These are phyloP conservation scores for Microdochium bolleyi DNA, from an alignment of 2,329 filamentous ascomycete species.

Conservation along the genomic window DNA sequence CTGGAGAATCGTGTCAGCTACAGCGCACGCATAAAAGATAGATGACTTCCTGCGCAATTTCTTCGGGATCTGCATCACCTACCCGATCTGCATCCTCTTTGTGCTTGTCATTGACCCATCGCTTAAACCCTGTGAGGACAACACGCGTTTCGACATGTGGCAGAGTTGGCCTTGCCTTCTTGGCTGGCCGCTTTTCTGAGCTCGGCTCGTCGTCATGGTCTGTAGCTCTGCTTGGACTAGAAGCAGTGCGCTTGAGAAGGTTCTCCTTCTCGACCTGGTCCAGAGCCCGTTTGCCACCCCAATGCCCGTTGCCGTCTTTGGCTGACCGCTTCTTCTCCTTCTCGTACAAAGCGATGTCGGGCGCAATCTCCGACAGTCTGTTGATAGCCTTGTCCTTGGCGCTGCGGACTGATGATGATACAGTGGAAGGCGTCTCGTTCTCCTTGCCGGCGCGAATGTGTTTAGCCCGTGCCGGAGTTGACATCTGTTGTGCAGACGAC, in stretches of 20 bases:
- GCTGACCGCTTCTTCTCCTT: slow-evolving; percentile 77
- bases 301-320: slow-evolving; percentile 40
- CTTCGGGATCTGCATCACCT: too few species aligned
- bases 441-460: slow-evolving; percentile 62
- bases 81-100: slow-evolving; percentile 78
- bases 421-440: slow-evolving; percentile 67
- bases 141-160: slow-evolving; percentile 66
- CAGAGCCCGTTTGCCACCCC: slow-evolving; percentile 56
- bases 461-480: slow-evolving; percentile 36
- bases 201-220: slow-evolving; percentile 36
- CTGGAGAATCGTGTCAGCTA: slow-evolving; percentile 34
- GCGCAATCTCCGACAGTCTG: slow-evolving; percentile 66
- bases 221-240: slow-evolving; percentile 23
- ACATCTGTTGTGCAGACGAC: slow-evolving; percentile 8
- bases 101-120: slow-evolving; percentile 67
- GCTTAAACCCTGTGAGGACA: slow-evolving; percentile 74
- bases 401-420: slow-evolving; percentile 67
- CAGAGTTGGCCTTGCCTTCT: slow-evolving; percentile 53
- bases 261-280: slow-evolving; percentile 47
- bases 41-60: too few species aligned
- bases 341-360: slow-evolving; percentile 84
- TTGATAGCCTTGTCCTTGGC: slow-evolving; percentile 82
- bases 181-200: slow-evolving; percentile 45
- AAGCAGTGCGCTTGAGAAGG: slow-evolving; percentile 22
- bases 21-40: slow-evolving; percentile 7